A percentile compares a stretch with the other conserved stretches of the same genome.
Conservation (phyloP, 768 basidiomycete species). For the Lentinula detonsa region DNA sequence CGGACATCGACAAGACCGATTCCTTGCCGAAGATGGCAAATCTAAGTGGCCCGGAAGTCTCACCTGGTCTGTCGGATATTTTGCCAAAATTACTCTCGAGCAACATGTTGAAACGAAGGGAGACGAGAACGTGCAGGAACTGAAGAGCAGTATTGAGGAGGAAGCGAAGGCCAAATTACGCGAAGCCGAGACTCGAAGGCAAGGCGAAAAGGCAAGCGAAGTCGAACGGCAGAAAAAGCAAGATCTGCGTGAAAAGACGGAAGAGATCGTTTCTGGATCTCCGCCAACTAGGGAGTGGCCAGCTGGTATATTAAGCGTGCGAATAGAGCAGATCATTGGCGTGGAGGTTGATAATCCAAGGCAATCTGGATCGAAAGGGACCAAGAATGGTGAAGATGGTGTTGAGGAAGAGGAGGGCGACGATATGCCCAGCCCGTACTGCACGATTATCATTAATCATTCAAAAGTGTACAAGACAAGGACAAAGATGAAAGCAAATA, state of each 20-base stretch:
- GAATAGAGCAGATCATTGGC: conserved; percentile 60
- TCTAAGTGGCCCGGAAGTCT: conserved; percentile 28
- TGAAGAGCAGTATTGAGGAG: conserved; percentile 23
- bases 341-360: conserved; percentile 53
- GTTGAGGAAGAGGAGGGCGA: conserved; percentile 47
- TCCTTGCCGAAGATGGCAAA: conserved; percentile 27
- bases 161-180: conserved; percentile 31
- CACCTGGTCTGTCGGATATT: conserved; percentile 47
- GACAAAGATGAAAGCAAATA: conserved; percentile 38
- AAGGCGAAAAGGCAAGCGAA: conserved; percentile 23
- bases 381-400: conserved; percentile 53
- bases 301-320: conserved; percentile 58
- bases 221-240: conserved; percentile 27
- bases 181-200: not conserved
- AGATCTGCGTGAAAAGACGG: conserved; percentile 25
- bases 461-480: conserved; percentile 38
- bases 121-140: conserved; percentile 19
- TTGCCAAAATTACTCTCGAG: conserved; percentile 38
- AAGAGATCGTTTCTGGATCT: conserved; percentile 36
- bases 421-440: conserved; percentile 64
- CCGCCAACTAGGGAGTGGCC: conserved; percentile 58
- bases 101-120: conserved; percentile 26
- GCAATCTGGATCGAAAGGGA: conserved; percentile 46
- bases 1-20: conserved; percentile 36
- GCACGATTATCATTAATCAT: conserved; percentile 39